Evolutionary conservation across 306 rosid species (phyloP).

Genomic region (Vigna nakashimae): DNA sequence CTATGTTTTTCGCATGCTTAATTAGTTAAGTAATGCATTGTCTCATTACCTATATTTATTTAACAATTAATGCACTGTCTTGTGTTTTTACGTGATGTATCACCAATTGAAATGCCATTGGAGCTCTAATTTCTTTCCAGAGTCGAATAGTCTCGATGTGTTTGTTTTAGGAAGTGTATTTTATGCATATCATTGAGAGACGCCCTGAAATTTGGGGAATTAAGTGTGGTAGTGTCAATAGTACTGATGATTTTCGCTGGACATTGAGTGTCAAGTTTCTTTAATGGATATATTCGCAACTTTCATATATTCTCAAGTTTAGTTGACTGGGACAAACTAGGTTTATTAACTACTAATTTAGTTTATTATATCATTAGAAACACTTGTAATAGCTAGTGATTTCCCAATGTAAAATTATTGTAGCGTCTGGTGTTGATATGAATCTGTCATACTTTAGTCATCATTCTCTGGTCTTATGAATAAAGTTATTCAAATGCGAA

Average conservation of each 20-base stretch:
- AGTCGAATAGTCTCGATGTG: conserved; percentile 17
- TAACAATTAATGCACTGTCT: background rate
- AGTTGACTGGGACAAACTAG: background rate
- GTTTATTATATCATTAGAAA: background rate
- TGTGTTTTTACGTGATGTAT: conserved; percentile 1
- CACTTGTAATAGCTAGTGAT: background rate
- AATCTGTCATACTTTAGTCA: background rate
- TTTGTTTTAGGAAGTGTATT: background rate
- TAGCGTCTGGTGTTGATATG: background rate
- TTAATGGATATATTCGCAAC: background rate
- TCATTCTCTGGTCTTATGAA: conserved; percentile 12
- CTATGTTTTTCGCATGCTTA: conserved; percentile 10
- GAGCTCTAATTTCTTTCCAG: conserved; percentile 26
- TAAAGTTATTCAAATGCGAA: background rate
- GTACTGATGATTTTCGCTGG: background rate
- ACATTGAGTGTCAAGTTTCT: conserved; percentile 26
- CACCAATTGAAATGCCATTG: conserved; percentile 22
- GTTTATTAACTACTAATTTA: background rate
- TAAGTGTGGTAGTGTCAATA: background rate
- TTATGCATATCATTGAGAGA: conserved; percentile 29
- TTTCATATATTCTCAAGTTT: background rate
- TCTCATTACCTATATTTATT: no score
- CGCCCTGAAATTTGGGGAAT: background rate
- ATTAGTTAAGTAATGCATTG: background rate
- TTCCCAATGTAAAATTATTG: conserved; percentile 5